Evolutionary conservation across 2,329 filamentous ascomycete genomes (phyloP).

Genomic region (Magnaporthiopsis incrustans): DNA sequence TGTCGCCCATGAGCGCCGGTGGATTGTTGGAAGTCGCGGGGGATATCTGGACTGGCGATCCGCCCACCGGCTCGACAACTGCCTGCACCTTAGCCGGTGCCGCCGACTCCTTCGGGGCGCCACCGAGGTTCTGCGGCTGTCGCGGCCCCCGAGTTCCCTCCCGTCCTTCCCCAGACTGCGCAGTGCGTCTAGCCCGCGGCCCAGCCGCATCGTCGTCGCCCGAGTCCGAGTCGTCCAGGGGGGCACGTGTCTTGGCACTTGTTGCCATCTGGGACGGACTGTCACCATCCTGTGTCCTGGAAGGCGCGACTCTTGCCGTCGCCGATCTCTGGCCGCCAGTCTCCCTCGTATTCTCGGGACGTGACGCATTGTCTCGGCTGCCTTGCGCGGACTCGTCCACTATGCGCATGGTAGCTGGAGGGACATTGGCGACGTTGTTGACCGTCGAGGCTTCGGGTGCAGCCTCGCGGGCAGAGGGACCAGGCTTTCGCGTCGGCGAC

Average conservation of each 20-base stretch:
- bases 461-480: slow-evolving; percentile 21
- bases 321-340: slow-evolving; percentile 24
- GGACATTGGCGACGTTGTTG: slow-evolving; percentile 48
- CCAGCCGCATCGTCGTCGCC: slow-evolving; percentile 32
- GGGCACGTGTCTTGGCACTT: slow-evolving; percentile 53
- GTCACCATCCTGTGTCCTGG: slow-evolving; percentile 31
- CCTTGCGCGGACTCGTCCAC: slow-evolving; percentile 47
- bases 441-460: slow-evolving; percentile 34
- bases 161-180: background rate
- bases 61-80: slow-evolving; percentile 43
- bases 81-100: slow-evolving; percentile 21
- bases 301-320: slow-evolving; percentile 34
- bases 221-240: slow-evolving; percentile 64
- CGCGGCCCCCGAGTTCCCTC: background rate
- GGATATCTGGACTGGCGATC: slow-evolving; percentile 62
- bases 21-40: slow-evolving; percentile 45
- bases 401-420: slow-evolving; percentile 48
- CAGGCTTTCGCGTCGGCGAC: slow-evolving; percentile 35
- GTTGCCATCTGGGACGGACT: slow-evolving; percentile 48
- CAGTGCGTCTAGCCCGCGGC: background rate
- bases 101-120: background rate
- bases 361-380: slow-evolving; percentile 15
- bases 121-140: background rate
- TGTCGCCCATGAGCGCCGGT: slow-evolving; percentile 62
- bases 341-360: background rate